Evolutionary conservation across 2,329 filamentous ascomycete genomes (phyloP).

Genomic region (Ascochyta lentis): DNA sequence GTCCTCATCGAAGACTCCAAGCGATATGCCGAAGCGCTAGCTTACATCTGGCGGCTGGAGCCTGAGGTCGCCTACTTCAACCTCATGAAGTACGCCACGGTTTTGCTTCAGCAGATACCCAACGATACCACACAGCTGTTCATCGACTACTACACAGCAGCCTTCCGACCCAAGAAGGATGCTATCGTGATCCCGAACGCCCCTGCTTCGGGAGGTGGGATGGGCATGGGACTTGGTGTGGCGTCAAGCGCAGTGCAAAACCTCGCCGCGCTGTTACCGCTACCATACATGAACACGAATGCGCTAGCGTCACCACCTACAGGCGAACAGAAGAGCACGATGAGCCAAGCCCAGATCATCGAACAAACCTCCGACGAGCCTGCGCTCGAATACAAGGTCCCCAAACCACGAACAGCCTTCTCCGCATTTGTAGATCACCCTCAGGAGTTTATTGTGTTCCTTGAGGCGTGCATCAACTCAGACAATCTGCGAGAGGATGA

Average conservation of each 20-base stretch:
- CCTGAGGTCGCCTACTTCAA: slow-evolving; percentile 81
- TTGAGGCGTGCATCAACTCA: slow-evolving; percentile 84
- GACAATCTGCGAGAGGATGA: slow-evolving; percentile 74
- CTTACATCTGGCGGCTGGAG: slow-evolving; percentile 89
- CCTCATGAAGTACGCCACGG: slow-evolving; percentile 92
- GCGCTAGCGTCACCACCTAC: slow-evolving; percentile 62
- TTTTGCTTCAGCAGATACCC: slow-evolving; percentile 86
- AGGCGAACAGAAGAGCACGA: slow-evolving; percentile 59
- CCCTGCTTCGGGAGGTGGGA: slow-evolving; percentile 52
- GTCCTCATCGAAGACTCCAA: slow-evolving; percentile 96
- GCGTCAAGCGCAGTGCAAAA: slow-evolving; percentile 84
- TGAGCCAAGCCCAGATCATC: slow-evolving; percentile 61
- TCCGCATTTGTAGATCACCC: slow-evolving; percentile 96
- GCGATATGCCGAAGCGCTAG: slow-evolving; percentile 83
- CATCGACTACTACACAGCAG: slow-evolving; percentile 91
- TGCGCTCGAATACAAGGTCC: slow-evolving; percentile 72
- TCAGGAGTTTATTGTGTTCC: slow-evolving; percentile 87
- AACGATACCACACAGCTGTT: slow-evolving; percentile 84
- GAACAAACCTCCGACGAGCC: slow-evolving; percentile 61
- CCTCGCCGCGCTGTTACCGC: slow-evolving; percentile 78
- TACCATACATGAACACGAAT: slow-evolving; percentile 81
- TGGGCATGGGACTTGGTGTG: slow-evolving; percentile 49
- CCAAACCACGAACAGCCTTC: slow-evolving; percentile 87
- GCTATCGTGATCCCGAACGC: slow-evolving; percentile 59
- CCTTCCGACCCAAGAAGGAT: slow-evolving; percentile 76